A percentile compares a stretch with the other conserved stretches of the same genome.
Evolutionary conservation across 352 stramenopile species (phyloP).

Genomic region (Phytopythium cucurbitacearum): DNA sequence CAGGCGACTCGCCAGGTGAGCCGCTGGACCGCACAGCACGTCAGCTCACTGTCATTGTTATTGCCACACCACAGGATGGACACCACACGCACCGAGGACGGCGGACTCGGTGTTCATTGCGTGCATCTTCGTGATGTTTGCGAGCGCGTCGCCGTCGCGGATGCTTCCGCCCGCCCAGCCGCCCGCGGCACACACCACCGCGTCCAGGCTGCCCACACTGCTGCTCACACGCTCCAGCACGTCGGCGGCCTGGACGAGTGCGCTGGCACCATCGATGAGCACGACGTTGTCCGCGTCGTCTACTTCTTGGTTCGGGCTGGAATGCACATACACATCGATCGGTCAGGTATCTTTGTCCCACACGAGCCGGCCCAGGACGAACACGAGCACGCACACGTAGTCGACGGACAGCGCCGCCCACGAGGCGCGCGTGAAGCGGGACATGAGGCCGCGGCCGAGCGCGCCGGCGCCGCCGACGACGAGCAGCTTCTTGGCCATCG

Average conservation of each 20-base stretch:
- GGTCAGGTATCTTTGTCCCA: too few species aligned
- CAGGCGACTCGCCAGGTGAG: slow-evolving; percentile 72
- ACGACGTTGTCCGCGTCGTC: slow-evolving; percentile 27
- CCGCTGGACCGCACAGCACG: slow-evolving; percentile 26
- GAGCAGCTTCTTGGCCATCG: slow-evolving; percentile 59
- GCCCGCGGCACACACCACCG: slow-evolving; percentile 74
- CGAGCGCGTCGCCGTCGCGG: slow-evolving; percentile 52
- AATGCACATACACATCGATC: background rate
- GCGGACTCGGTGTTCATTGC: slow-evolving; percentile 79
- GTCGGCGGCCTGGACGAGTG: slow-evolving; percentile 43
- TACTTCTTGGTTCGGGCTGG: slow-evolving; percentile 50
- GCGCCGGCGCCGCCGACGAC: slow-evolving; percentile 73
- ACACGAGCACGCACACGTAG: slow-evolving; percentile 31
- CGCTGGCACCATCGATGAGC: slow-evolving; percentile 35
- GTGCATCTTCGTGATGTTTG: slow-evolving; percentile 67
- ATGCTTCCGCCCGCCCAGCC: slow-evolving; percentile 80
- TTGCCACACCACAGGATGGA: background rate
- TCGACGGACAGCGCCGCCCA: slow-evolving; percentile 75
- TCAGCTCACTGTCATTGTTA: background rate
- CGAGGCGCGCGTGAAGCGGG: slow-evolving; percentile 48
- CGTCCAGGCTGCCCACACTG: slow-evolving; percentile 53
- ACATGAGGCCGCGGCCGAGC: slow-evolving; percentile 64
- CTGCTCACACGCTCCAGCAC: slow-evolving; percentile 50
- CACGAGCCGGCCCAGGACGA: background rate
- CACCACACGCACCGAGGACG: slow-evolving; percentile 41